Percentiles rank a stretch among this genome's conserved stretches.
Conservation (phyloP, 257 asterid genomes). For the Leptodermis oblonga region DNA sequence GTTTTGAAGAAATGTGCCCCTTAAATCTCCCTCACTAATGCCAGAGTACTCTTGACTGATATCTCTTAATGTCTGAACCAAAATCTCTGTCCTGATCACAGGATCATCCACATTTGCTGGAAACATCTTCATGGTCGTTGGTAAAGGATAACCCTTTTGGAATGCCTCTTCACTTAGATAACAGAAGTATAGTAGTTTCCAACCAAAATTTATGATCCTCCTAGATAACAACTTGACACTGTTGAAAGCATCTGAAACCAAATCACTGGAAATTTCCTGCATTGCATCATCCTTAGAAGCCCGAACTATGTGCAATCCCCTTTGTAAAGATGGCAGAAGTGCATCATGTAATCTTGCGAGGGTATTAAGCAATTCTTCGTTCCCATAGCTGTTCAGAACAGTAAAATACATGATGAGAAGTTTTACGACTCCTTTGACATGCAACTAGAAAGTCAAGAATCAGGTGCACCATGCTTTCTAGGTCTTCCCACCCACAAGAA, state of each 20-base stretch:
- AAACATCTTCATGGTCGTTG: conserved; percentile 71
- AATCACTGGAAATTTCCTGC: conserved; percentile 41
- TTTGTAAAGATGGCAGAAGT: conserved; percentile 68
- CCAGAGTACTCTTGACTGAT: conserved; percentile 38
- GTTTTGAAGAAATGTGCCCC: conserved; percentile 66
- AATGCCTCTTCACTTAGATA: conserved; percentile 83
- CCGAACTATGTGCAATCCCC: conserved; percentile 49
- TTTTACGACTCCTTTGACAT: background rate
- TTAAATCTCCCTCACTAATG: conserved; percentile 29
- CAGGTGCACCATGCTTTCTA: too few relatives aligned
- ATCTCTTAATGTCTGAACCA: conserved; percentile 66
- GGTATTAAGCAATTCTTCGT: conserved; percentile 67
- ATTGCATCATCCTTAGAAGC: conserved; percentile 32
- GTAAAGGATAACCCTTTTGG: conserved; percentile 42
- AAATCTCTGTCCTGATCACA: conserved; percentile 71
- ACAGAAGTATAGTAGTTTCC: conserved; percentile 69
- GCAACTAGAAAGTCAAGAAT: too few relatives aligned
- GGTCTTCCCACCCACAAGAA: background rate
- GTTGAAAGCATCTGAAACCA: conserved; percentile 45
- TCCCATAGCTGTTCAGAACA: conserved; percentile 61
- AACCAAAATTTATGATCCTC: conserved; percentile 64
- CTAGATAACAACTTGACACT: conserved; percentile 65
- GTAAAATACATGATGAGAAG: conserved; percentile 12
- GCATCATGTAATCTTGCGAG: conserved; percentile 78
- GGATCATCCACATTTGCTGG: conserved; percentile 95